Base-by-base conservation (phyloP, 305 asterid species). In the Euphrasia arctica region DNA sequence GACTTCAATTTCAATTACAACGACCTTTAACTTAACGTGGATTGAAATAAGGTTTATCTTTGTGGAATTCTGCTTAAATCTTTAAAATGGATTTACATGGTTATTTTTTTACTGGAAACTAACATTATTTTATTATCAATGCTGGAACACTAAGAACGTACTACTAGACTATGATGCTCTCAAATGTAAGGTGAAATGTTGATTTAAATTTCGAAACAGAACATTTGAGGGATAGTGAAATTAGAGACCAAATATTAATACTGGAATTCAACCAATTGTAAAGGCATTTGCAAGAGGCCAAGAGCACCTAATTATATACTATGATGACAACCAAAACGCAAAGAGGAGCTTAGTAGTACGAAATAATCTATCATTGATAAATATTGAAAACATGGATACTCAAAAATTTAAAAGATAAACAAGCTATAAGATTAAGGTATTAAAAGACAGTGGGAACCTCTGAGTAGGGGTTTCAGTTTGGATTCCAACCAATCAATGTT, bases 401-500 rank as follows among this genome's bases (percentile, higher is more conserved):
- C 59, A 57, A 41, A 64, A 49, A 58, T 27, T 7, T 45, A 39
- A 67, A 45, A 43, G 41, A 36, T 50, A 31, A 64, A 49, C 62
- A 68, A 65, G 60, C 15, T n/a, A 51, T 7, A 67, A 60, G 51
- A n/a, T 29, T 56, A 14, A 50, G 67, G 60, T 39, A 25, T 52
- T 48, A 27, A 61, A 67, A 68, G 62, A 73, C 58, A 34, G 55
- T 62, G 25, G 60, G 62, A 75, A 90, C 96, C 99, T 88, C 85
- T 88, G 73, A 86, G 79, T 64, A 93, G 87, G 66, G 97, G 95
- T 77, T 82, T 78, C 77, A 93, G 80, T 70, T 78, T 90, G 79
- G 90, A 77, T 72, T 93, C 87, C 60, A 93, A 71, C 99, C 99
- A 93, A 72, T 90, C 97, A 12, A 93, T 85, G 78, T 93, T 93